Evolutionary conservation across 768 basidiomycete genomes (phyloP), one percentile per base, ranked within the genome.

Genomic region (Chalciporus piperatus): DNA sequence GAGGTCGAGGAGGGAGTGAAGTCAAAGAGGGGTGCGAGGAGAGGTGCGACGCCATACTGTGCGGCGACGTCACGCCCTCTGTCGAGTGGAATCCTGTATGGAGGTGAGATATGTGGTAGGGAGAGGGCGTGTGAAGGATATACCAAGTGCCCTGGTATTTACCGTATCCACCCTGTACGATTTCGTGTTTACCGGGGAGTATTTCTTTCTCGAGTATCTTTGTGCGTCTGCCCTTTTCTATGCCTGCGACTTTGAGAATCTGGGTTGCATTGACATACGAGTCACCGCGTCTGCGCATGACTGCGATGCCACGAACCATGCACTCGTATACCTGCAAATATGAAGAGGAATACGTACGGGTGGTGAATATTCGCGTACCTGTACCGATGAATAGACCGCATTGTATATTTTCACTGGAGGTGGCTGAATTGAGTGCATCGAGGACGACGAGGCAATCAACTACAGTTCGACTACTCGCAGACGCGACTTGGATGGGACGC

Each of bases 61-160:
- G 83, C 70, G 2, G 97, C 95, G 42, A 99, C 85, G 60, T 98
- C 94, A 50, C 91, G 85, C 35, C 95, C 95, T 50, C 92, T 81
- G 60, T 95, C 92, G 37, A 98, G 85, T 1, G 97, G 97, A 61
- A 99, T 96, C 96, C 95, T 98, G 57, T 28, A 41, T 11, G 22
- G 1, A 49, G 16, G 45, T 0, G 8, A 32, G 30, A 49, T 1
- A 48, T 55, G 46, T 37, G 8, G 39, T 12, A 45, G 12, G 25
- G n/a, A 44, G 47, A 42, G 33, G 52, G 23, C 19, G 48, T 42
- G 54, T 49, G 48, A 17, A 52, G 48, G 48, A 63, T 84, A 65
- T 64, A 96, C 96, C 97, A 99, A 50, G 96, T 98, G 58, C 97
- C 97, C 70, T 99, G 97, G 68, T 98, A 99, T 74, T 98, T 96